Base-by-base conservation (phyloP, 1,284 basidiomycete genomes). In the Ustilago nuda region DNA sequence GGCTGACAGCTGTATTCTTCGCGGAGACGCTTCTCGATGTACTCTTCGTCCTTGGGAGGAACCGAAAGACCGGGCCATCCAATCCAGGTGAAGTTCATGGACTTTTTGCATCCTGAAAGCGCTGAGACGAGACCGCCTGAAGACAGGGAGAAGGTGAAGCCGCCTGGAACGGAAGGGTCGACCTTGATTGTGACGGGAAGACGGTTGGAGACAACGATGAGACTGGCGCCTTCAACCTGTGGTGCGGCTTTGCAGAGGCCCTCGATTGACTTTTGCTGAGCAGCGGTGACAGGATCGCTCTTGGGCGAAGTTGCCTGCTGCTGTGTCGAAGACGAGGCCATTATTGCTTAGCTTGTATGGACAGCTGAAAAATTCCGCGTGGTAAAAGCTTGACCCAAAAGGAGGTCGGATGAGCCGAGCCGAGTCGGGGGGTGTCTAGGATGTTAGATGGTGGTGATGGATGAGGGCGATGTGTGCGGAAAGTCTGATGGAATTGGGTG, bases 1-100 rank as follows among this genome's bases (percentile, higher is more conserved):
- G 96, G 95, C 85, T 95, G 93, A 87, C 97, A 99, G 52, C 93
- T 93, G 87, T 96, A 98, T 87, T 98, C 95, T 59, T 95, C 92
- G 89, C 91, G 91, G 66, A 99, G 91, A 8, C 93, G 91, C 51
- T 78, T 76, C 48, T 84, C 83, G 54, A 85, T 83, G 76, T 82
- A 85, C 35, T 72, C 76, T 32, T 80, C 74, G 52, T 82, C 81
- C 37, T 73, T 74, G 27, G 70, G 61, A 0, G 82, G 79, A 0
- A 85, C 82, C 4, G 63, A 76, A 19, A 85, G 72, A 33, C 84
- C 84, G 1, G 84, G 84, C 84, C 84, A 86, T 27, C 84, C 84
- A 54, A 85, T 85, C 84, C 84, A 85, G 51, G 82, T 85, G 57
- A 85, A 85, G 63, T 79, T 66, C 82, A 85, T 84, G 35, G 71